Base-by-base conservation (phyloP, 2,329 filamentous ascomycete species). In the Fusarium decemcellulare region DNA sequence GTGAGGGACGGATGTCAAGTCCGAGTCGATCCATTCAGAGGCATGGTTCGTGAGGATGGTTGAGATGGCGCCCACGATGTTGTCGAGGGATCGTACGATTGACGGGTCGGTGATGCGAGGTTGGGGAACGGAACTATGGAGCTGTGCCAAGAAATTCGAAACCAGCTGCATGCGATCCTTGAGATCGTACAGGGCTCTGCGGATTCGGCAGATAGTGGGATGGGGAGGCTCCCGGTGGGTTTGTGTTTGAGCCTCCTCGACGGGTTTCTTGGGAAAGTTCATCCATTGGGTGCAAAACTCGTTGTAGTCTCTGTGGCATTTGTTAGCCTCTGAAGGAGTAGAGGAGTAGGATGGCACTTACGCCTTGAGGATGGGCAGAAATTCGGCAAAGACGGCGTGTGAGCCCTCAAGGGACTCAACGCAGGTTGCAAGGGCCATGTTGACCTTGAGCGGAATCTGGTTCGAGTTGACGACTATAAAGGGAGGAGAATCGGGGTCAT, bases 21-120 rank as follows among this genome's bases (percentile, higher is more conserved):
- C 64, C 4, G 66, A 68, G 2, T 76, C 74, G 6, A 75, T 66
- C 74, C 74, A 76, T 6, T 76, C 74, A 0, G 70, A 67, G 0
- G 63, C 67, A n/a, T 76, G 63, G 18, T 76, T 76, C 2, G 70
- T 75, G 5, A 76, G 52, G 1, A 61, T 69, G 1, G 37, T 73
- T 1, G 72, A 61, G 4, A 74, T 68, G 10, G 51, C 59, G 12
- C 63, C 65, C 3, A 43, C 23, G 12, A 75, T 44, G 14, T n/a
- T 6, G 0, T 56, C 53, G 0, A 72, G 14, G 2, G 62, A 51
- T 2, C 39, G 29, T 3, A 72, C 42, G 3, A 70, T 14, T 0
- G 48, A 23, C 8, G 53, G 47, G 1, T 70, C 63, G 2, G 46
- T 37, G 2, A 47, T 46, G 29, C 0, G 43, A 23, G 6, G 48